Evolutionary conservation across 139 green algal species (phyloP).

Genomic region (Chlamydomonas sphaeroides): DNA sequence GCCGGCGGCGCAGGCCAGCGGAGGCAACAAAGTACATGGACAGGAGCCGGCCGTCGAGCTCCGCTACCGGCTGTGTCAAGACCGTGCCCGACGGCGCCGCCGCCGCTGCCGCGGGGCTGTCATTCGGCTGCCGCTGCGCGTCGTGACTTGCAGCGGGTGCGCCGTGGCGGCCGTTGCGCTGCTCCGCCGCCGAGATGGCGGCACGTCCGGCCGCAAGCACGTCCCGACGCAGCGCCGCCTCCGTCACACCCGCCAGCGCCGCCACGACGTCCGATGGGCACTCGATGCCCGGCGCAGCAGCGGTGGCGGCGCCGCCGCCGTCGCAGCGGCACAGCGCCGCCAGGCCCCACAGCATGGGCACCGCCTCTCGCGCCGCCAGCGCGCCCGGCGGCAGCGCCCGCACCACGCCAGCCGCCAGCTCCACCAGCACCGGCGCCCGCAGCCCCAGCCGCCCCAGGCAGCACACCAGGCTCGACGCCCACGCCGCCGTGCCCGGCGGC

Average conservation of each 20-base stretch:
- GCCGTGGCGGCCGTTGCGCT: background rate
- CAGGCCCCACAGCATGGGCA: constrained; percentile 37
- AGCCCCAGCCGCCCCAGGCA: constrained; percentile 8
- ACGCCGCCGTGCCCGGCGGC: background rate
- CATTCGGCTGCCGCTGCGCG: background rate
- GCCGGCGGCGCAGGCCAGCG: constrained; percentile 12
- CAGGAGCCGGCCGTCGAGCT: constrained; percentile 16
- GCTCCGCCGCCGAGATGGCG: no score
- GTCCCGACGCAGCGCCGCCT: background rate
- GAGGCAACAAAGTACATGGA: constrained; percentile 25
- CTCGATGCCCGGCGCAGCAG: background rate
- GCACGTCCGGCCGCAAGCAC: background rate
- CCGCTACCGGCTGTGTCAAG: no score
- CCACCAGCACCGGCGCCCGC: background rate
- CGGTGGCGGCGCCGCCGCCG: background rate
- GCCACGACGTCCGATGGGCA: background rate
- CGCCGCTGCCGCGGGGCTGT: background rate
- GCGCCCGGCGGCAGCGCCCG: background rate
- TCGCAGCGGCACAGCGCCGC: background rate
- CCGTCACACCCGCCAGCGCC: constrained; percentile 1
- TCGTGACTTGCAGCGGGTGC: no score
- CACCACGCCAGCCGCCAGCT: background rate
- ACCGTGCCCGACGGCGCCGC: no score
- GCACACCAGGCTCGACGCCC: constrained; percentile 5
- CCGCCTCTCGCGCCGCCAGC: background rate